phyloP scores from a whole-genome alignment of 805 yeast genomes.

The Hanseniaspora hatyaiensis region DNA sequence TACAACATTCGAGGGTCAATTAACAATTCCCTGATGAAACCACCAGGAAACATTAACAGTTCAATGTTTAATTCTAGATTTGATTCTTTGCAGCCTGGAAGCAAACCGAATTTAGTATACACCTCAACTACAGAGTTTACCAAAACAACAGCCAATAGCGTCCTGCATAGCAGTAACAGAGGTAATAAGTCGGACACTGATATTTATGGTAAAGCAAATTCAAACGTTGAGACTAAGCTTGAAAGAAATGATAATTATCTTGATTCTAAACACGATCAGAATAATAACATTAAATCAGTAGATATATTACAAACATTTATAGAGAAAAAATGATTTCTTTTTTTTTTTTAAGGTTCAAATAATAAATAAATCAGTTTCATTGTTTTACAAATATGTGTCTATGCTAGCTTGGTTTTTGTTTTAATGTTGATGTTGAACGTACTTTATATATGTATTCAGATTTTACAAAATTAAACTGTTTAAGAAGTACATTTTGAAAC shows the following conservation, averaged over 20 bases:
- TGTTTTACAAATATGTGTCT: background rate
- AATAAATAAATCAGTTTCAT: background rate
- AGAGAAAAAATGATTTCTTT: no score
- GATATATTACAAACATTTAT: constrained; percentile 12
- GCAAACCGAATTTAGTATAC: background rate
- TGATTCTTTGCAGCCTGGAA: background rate
- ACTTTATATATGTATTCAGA: no score
- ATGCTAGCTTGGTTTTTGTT: no score
- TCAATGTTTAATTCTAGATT: background rate
- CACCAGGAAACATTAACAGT: background rate
- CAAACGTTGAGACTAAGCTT: background rate
- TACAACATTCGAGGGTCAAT: background rate
- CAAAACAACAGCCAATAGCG: constrained; percentile 10
- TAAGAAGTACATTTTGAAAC: no score
- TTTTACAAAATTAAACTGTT: no score
- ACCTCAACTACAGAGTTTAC: constrained; percentile 10
- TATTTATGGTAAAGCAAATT: no score
- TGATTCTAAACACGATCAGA: background rate
- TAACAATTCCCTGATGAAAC: background rate
- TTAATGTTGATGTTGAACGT: no score
- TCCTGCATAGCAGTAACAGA: background rate
- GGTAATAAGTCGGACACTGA: no score
- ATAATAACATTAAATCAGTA: constrained; percentile 3
- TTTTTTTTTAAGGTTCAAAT: no score
- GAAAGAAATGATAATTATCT: background rate